phyloP scores from a whole-genome alignment of 2,329 filamentous ascomycete genomes.

The Hortaea sp. region DNA sequence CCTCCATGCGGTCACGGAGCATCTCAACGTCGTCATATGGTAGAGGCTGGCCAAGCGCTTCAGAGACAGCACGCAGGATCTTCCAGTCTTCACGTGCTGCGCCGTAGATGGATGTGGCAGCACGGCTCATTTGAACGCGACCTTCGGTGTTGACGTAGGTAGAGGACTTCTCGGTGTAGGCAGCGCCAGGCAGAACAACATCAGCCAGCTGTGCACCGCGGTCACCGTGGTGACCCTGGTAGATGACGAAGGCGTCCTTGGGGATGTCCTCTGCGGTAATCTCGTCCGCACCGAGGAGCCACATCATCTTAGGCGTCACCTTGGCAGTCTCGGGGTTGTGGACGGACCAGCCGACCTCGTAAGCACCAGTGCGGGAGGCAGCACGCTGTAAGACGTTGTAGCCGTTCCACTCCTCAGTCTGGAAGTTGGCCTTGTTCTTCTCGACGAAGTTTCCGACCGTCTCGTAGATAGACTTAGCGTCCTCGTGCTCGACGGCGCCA shows the following conservation, averaged over 20 bases:
- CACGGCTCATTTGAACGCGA: constrained; percentile 84
- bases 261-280: constrained; percentile 76
- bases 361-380: constrained; percentile 85
- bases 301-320: constrained; percentile 87
- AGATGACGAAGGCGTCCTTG: constrained; percentile 91
- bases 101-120: constrained; percentile 78
- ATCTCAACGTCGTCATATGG: constrained; percentile 88
- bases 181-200: constrained; percentile 82
- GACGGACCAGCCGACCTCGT: constrained; percentile 88
- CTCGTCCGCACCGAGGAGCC: constrained; percentile 94
- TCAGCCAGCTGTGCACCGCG: constrained; percentile 86
- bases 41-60: constrained; percentile 78
- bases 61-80: constrained; percentile 85
- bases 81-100: constrained; percentile 96
- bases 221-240: constrained; percentile 97
- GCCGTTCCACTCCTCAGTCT: constrained; percentile 86
- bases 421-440: constrained; percentile 83
- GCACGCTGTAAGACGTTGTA: constrained; percentile 94
- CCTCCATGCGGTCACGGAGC: constrained; percentile 84
- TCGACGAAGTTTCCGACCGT: constrained; percentile 82
- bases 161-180: constrained; percentile 92
- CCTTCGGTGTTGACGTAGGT: constrained; percentile 98
- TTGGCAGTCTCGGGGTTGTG: constrained; percentile 72
- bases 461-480: constrained; percentile 90
- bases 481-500: constrained; percentile 78